Evolutionary conservation across 176 grass and related monocot species (phyloP), one percentile per base, ranked within the genome.

Genomic region (Raddia guianensis): DNA sequence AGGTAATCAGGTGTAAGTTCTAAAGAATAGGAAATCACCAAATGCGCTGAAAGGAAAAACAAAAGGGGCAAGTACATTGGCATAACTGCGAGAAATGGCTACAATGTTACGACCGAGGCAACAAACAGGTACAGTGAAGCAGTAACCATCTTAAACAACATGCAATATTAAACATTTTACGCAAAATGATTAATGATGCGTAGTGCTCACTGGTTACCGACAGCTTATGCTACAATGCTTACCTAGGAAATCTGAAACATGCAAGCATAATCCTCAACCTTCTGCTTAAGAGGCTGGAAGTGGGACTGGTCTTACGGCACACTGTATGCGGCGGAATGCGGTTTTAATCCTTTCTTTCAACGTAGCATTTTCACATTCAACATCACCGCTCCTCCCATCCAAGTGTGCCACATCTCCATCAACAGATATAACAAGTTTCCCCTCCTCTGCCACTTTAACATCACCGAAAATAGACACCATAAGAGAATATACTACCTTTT

Each of bases 391-490:
- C 75, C 72, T 91, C 34, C 86, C 81, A 70, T 95, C 86, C 69
- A 98, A 81, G 63, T 64, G 58, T 15, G 92, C 95, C 9, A 93
- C 86, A 32, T 84, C 71, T 49, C 84, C 86, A 76, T 95, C 95
- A 2, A 98, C 84, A 12, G 90, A 73, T 72, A 98, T 85, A 9
- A 95, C 76, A 42, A 93, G 63, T 45, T 72, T 95, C 27, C 95
- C 90, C 84, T 98, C 95, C 75, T 93, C 95, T 56, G 27, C 86
- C 32, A 87, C 84, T 85, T 93, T 98, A 19, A 89, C 88, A 79
- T 93, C 90, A 20, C 95, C 92, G 68, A 98, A 98, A 54, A 98
- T 75, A 2, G 92, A 98, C 0, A 79, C 88, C 88, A 98, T 88
- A 9, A 98, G 83, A 75, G 92, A 43, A 64, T 93, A 76, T 3